Base-by-base conservation (phyloP, 2,329 filamentous ascomycete species). In the Cylindrodendrum hubeiense region DNA sequence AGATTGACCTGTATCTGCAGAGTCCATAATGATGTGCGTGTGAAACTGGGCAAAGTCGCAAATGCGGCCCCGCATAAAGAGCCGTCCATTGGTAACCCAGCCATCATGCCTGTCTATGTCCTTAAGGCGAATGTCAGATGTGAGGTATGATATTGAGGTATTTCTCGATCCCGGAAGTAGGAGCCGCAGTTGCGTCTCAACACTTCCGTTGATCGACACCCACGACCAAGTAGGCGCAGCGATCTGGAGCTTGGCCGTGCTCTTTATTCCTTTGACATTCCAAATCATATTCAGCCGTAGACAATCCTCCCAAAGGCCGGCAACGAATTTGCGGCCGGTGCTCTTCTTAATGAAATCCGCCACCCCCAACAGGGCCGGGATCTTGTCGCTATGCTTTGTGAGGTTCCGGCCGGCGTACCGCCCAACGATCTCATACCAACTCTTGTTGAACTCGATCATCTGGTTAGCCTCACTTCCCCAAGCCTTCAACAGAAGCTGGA, bases 371-470 rank as follows among this genome's bases (percentile, higher is more conserved):
- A 58, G 10, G 5, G 55, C 55, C 21, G 28, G 17, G 21, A 57
- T 39, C 43, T 49, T 57, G 43, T 57, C 54, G 9, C 12, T 49
- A 19, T 22, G 19, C 22, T 28, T 37, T 2, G 54, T 57, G 13
- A 57, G 30, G 21, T 15, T 49, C 13, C 54, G 54, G 21, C 15
- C 21, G 10, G 54, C 19, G 19, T 57, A 49, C 17, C 21, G 26
- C 54, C 33, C 54, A 21, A 57, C 43, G 3, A 57, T 49, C 7
- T 22, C 15, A 22, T 26, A 57, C 43, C 54, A 57, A 43, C 54
- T 49, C 28, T 57, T 47, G 30, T 57, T 30, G 22, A 57, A 57
- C 54, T 37, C 30, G 2, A 57, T 8, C 13, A 28, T 6, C 21
- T 49, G 26, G 2, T 6, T 4, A 15, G 26, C 12, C 17, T n/a